phyloP scores from a whole-genome alignment of 257 asterid species.

The Linderniella brevidens region DNA sequence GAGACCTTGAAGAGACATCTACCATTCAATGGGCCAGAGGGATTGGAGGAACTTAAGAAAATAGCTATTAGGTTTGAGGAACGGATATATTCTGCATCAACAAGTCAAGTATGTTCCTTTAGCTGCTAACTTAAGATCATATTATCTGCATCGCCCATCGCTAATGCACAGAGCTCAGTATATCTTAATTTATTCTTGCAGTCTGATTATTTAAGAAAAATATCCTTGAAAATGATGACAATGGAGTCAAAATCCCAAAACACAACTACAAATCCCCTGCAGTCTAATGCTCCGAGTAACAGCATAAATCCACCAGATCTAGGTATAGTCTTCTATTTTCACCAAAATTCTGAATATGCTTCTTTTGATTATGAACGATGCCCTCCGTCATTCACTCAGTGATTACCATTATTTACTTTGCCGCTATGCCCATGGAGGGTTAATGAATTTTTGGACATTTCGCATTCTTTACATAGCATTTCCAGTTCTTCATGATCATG shows the following conservation, averaged over 20 bases:
- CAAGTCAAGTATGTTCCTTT: constrained; percentile 39
- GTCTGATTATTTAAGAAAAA: constrained; percentile 75
- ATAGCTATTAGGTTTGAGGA: constrained; percentile 83
- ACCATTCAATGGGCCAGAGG: constrained; percentile 72
- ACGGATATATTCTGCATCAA: constrained; percentile 57
- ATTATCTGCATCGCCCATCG: no score
- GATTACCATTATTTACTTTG: no score
- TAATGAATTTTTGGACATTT: no score
- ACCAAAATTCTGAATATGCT: no score
- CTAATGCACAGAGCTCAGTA: no score
- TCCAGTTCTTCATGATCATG: no score
- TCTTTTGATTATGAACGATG: no score
- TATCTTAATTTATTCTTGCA: constrained; percentile 18
- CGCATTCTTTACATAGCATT: no score
- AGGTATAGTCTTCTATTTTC: constrained; percentile 21
- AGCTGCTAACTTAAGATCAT: no score
- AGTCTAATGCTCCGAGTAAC: constrained; percentile 31
- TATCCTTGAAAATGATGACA: constrained; percentile 73
- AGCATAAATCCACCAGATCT: constrained; percentile 45
- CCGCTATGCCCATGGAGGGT: no score
- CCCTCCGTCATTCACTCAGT: no score
- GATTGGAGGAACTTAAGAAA: constrained; percentile 65
- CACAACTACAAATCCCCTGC: constrained; percentile 34
- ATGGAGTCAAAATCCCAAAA: constrained; percentile 68
- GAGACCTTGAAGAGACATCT: constrained; percentile 82